A percentile compares a stretch with the other conserved stretches of the same genome.
Conservation (phyloP, 2,329 filamentous ascomycete species). For the Trichoderma harzianum region DNA sequence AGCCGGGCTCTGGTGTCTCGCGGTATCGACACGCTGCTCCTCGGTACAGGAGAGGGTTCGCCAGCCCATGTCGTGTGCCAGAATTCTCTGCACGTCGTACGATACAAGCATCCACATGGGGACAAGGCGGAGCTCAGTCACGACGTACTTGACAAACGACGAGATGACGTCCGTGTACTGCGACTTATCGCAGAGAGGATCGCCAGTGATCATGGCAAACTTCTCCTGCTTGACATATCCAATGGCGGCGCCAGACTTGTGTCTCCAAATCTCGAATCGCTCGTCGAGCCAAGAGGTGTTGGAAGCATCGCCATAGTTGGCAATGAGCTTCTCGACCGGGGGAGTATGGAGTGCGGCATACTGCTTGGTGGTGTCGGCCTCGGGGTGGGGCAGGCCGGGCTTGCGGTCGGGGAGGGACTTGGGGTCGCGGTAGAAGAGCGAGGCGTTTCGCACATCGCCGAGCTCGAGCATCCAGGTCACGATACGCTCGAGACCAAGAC, state of each 20-base stretch:
- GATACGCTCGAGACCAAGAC: constrained; percentile 85
- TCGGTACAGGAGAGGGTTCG: constrained; percentile 83
- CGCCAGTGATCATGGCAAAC: constrained; percentile 80
- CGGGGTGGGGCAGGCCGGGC: constrained; percentile 72
- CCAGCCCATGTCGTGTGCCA: constrained; percentile 80
- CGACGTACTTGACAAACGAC: constrained; percentile 72
- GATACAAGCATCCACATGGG: constrained; percentile 90
- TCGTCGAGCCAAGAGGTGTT: constrained; percentile 94
- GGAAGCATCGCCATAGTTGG: constrained; percentile 91
- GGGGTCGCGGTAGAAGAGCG: constrained; percentile 83
- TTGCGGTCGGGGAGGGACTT: constrained; percentile 73
- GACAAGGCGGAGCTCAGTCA: constrained; percentile 65
- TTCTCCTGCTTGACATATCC: constrained; percentile 75
- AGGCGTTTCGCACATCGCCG: constrained; percentile 85
- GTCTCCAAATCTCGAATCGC: constrained; percentile 83
- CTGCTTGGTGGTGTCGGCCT: constrained; percentile 68
- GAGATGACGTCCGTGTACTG: constrained; percentile 73
- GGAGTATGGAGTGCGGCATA: constrained; percentile 57
- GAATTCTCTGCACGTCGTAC: constrained; percentile 70
- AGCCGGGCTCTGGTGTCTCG: constrained; percentile 58
- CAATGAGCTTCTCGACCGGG: constrained; percentile 80
- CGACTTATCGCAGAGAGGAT: constrained; percentile 76
- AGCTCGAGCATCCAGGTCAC: constrained; percentile 82
- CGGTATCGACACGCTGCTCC: constrained; percentile 81
- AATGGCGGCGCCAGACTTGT: constrained; percentile 78